These are phyloP conservation scores for Solanum chmielewskii DNA, from an alignment of 257 asterid genomes.

Conservation along the genomic window DNA sequence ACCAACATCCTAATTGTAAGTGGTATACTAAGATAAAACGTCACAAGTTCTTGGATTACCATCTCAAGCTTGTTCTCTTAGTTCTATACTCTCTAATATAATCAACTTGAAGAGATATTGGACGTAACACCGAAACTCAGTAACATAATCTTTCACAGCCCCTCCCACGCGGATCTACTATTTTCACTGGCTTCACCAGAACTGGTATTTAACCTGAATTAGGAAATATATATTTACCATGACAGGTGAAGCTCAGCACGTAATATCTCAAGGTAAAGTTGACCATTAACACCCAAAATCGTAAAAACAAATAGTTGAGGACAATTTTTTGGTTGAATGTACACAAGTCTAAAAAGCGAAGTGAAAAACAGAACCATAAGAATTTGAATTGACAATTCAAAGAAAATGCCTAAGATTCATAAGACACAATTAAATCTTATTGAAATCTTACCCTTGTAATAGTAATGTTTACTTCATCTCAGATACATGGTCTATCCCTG, in stretches of 20 bases:
- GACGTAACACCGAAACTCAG: too few species aligned
- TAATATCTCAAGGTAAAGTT: background rate
- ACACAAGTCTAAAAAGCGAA: background rate
- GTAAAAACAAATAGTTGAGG: background rate
- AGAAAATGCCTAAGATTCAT: background rate
- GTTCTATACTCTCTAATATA: too few species aligned
- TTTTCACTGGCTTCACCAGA: slow-evolving; percentile 82
- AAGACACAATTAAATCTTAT: background rate
- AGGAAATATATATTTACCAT: slow-evolving; percentile 3
- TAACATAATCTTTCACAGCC: too few species aligned
- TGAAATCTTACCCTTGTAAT: slow-evolving; percentile 73
- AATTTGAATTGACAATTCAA: background rate
- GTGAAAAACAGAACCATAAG: background rate
- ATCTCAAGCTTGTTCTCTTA: too few species aligned
- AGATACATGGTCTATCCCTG: slow-evolving; percentile 96
- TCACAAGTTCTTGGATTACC: too few species aligned
- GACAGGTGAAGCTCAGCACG: background rate
- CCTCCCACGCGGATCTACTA: slow-evolving; percentile 36
- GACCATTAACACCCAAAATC: background rate
- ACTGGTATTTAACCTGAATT: slow-evolving; percentile 6
- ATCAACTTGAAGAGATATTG: too few species aligned
- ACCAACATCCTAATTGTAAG: too few species aligned
- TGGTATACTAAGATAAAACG: too few species aligned
- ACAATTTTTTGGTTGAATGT: background rate
- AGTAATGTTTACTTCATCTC: slow-evolving; percentile 90